Percentiles rank a stretch among this genome's conserved stretches.
Evolutionary conservation across 176 grass and related monocot species (phyloP).

Genomic region (Otatea glauca): DNA sequence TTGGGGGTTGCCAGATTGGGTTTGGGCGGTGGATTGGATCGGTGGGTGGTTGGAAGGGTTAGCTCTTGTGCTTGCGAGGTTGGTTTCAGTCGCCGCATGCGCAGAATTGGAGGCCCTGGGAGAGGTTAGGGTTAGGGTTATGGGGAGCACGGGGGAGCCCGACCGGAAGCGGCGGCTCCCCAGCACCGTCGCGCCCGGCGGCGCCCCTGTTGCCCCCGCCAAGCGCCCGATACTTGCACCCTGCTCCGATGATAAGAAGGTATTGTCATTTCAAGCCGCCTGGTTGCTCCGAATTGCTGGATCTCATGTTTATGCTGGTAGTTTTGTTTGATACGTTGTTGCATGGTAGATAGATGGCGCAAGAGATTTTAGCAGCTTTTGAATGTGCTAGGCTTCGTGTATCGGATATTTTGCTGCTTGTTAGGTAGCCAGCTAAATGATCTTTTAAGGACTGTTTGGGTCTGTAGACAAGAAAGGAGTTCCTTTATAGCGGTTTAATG

Average conservation of each 20-base stretch:
- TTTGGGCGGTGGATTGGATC: background rate
- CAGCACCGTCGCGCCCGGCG: background rate
- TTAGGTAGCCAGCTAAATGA: background rate
- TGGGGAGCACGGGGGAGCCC: constrained; percentile 6
- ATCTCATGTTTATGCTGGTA: background rate
- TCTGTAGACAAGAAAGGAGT: background rate
- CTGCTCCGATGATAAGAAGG: background rate
- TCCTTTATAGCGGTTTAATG: background rate
- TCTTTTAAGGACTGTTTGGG: background rate
- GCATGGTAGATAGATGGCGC: background rate
- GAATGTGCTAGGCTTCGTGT: background rate
- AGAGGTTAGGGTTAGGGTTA: background rate
- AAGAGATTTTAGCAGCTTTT: background rate
- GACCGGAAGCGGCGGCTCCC: background rate
- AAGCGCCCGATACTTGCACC: background rate
- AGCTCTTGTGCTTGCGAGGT: background rate
- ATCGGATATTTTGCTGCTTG: constrained; percentile 1
- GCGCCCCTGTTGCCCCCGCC: background rate
- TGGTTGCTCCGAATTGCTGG: background rate
- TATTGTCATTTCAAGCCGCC: background rate
- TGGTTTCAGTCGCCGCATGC: background rate
- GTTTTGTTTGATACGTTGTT: background rate
- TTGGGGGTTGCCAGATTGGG: background rate
- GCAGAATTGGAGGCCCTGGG: background rate
- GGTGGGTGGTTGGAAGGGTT: background rate